These are phyloP conservation scores for Colletotrichum sp. DNA, from an alignment of 2,329 filamentous ascomycete species.

Conservation along the genomic window DNA sequence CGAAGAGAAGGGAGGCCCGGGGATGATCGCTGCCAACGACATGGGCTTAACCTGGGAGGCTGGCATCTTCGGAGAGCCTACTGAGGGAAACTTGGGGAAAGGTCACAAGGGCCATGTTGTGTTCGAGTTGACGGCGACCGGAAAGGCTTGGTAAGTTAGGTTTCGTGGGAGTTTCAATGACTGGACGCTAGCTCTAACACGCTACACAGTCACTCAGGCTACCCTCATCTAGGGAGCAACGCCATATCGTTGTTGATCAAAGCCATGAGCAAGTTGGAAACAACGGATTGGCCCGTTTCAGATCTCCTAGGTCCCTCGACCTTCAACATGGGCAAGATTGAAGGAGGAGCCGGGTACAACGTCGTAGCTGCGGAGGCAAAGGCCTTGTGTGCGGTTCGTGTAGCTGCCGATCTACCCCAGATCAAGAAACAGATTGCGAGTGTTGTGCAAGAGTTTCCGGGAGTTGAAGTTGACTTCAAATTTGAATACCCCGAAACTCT, in stretches of 20 bases:
- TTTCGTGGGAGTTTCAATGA: no score
- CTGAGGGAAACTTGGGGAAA: conserved; percentile 70
- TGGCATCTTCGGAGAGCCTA: conserved; percentile 77
- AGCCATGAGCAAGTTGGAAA: neutral
- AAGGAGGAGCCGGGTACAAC: conserved; percentile 21
- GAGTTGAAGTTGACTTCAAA: conserved; percentile 4
- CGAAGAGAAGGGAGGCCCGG: conserved; percentile 71
- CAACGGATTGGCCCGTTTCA: neutral
- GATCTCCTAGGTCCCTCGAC: conserved; percentile 18
- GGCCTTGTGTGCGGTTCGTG: neutral
- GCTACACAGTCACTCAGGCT: neutral
- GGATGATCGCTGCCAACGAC: conserved; percentile 61
- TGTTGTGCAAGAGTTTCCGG: conserved; percentile 2
- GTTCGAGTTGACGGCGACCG: conserved; percentile 63
- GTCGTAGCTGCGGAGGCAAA: conserved; percentile 11
- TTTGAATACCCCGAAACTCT: conserved; percentile 20
- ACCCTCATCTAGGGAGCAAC: neutral
- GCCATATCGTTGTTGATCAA: neutral
- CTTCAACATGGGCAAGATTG: conserved; percentile 20
- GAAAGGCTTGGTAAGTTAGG: conserved; percentile 53
- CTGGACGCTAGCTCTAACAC: neutral
- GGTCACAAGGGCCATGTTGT: conserved; percentile 75
- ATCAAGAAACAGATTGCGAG: conserved; percentile 8
- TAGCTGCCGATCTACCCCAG: neutral
- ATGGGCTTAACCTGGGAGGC: conserved; percentile 60